Evolutionary conservation across 139 green algal genomes (phyloP).

Genomic region (Chlamydomonas sphaeroides): DNA sequence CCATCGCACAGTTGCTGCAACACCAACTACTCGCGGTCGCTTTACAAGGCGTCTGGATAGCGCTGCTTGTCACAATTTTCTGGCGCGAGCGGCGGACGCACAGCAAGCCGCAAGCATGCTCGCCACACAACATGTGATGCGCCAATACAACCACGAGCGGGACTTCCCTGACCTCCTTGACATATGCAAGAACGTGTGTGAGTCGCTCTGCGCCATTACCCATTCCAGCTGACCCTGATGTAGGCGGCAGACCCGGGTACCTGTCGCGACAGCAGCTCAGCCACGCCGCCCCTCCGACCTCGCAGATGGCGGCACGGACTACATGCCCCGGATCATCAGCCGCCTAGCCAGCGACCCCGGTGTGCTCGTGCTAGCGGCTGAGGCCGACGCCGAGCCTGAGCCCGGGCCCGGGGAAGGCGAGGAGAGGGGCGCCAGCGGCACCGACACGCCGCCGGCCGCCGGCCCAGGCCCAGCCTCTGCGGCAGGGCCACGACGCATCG

Average conservation of each 20-base stretch:
- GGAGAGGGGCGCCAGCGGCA: background rate
- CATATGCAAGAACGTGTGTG: slow-evolving; percentile 25
- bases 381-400: background rate
- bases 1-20: too few species aligned
- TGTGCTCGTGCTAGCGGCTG: background rate
- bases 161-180: slow-evolving; percentile 3
- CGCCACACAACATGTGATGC: background rate
- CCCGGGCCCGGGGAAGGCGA: background rate
- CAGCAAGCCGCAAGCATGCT: too few species aligned
- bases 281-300: background rate
- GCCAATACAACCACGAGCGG: background rate
- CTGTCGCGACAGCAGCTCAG: background rate
- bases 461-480: too few species aligned
- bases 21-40: too few species aligned
- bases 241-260: too few species aligned
- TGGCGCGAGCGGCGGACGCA: too few species aligned
- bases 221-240: too few species aligned
- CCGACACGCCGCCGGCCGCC: too few species aligned
- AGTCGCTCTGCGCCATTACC: background rate
- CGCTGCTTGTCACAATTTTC: too few species aligned
- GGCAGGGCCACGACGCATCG: too few species aligned
- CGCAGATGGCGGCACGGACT: slow-evolving; percentile 26
- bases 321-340: slow-evolving; percentile 15
- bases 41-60: too few species aligned
- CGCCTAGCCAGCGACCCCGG: background rate